Evolutionary conservation across 768 basidiomycete species (phyloP).

Genomic region (Mycena metata): DNA sequence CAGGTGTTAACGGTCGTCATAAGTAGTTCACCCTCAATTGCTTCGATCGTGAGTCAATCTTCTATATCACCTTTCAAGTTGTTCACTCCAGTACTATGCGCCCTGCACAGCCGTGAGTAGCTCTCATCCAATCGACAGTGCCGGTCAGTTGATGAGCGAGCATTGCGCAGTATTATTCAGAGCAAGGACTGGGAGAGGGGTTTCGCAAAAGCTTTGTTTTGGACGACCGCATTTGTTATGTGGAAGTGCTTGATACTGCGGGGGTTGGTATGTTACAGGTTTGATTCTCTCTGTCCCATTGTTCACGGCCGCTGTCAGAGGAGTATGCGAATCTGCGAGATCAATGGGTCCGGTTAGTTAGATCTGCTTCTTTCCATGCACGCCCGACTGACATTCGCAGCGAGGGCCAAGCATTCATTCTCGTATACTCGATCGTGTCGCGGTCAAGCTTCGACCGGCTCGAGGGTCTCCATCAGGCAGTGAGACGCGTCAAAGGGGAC

Average conservation of each 20-base stretch:
- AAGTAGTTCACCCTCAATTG: too few relatives aligned
- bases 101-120: too few relatives aligned
- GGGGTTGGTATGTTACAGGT: slow-evolving; percentile 83
- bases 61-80: too few relatives aligned
- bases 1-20: too few relatives aligned
- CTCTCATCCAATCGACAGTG: too few relatives aligned
- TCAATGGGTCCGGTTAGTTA: slow-evolving; percentile 91
- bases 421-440: slow-evolving; percentile 95
- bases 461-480: slow-evolving; percentile 90
- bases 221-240: slow-evolving; percentile 93
- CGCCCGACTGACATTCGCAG: slow-evolving; percentile 53
- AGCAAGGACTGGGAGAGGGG: too few relatives aligned
- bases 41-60: too few relatives aligned
- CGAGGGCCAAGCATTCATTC: slow-evolving; percentile 95
- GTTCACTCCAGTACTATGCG: too few relatives aligned
- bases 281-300: slow-evolving; percentile 11
- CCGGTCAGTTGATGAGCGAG: too few relatives aligned
- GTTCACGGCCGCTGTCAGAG: slow-evolving; percentile 65
- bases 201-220: slow-evolving; percentile 89
- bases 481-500: slow-evolving; percentile 87
- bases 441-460: slow-evolving; percentile 90
- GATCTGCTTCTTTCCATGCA: slow-evolving; percentile 46
- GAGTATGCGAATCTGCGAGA: slow-evolving; percentile 95
- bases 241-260: slow-evolving; percentile 97
- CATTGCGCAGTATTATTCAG: too few relatives aligned